phyloP scores from a whole-genome alignment of 805 yeast species.

The Candida awuae region DNA sequence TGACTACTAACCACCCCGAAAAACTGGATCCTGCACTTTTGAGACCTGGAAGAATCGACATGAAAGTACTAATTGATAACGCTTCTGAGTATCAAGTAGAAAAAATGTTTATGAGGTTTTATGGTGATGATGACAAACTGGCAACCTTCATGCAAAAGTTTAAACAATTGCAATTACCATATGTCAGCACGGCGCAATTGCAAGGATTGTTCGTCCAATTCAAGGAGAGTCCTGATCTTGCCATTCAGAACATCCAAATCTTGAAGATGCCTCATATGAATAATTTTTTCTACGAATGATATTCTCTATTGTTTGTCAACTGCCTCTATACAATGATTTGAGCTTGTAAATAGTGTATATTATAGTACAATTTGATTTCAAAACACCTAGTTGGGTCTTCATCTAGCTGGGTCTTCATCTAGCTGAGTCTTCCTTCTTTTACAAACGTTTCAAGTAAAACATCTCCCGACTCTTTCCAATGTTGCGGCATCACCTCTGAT shows the following conservation, averaged over 20 bases:
- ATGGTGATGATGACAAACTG: slow-evolving; percentile 54
- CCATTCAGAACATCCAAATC: slow-evolving; percentile 55
- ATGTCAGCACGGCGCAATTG: slow-evolving; percentile 83
- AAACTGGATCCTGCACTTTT: slow-evolving; percentile 84
- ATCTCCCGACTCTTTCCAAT: slow-evolving; percentile 28
- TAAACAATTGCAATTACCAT: slow-evolving; percentile 38
- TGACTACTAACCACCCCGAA: slow-evolving; percentile 98
- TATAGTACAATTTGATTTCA: background rate
- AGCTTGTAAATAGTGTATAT: background rate
- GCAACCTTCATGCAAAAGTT: slow-evolving; percentile 43
- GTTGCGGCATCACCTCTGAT: slow-evolving; percentile 35
- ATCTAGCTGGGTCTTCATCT: no score
- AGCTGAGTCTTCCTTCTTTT: slow-evolving; percentile 1
- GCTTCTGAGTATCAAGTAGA: slow-evolving; percentile 78
- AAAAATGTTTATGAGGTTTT: slow-evolving; percentile 83
- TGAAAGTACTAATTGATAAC: slow-evolving; percentile 71
- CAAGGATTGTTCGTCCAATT: slow-evolving; percentile 94
- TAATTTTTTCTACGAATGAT: slow-evolving; percentile 26
- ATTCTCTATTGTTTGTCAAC: background rate
- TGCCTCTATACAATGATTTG: no score
- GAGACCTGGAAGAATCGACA: slow-evolving; percentile 93
- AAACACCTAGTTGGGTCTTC: no score
- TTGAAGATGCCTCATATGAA: slow-evolving; percentile 31
- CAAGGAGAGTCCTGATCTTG: slow-evolving; percentile 72
- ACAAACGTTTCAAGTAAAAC: slow-evolving; percentile 15